Conservation (phyloP, 2,329 filamentous ascomycete genomes). For the Sphaerostilbella broomeana region DNA sequence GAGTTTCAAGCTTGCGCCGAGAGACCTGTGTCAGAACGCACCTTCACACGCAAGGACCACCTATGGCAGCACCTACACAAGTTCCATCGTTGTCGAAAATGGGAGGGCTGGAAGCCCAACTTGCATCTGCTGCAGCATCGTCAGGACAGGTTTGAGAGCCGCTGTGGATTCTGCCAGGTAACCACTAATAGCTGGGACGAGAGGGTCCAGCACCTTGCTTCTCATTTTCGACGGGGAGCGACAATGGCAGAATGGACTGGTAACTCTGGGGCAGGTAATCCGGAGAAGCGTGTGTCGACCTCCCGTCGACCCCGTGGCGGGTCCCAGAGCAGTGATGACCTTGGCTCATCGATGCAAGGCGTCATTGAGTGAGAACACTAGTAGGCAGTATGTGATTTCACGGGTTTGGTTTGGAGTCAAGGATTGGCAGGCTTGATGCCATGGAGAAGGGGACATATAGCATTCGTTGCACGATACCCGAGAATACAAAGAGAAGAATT, state of each 20-base stretch:
- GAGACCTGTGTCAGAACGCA: slow-evolving; percentile 35
- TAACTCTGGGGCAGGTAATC: too few relatives aligned
- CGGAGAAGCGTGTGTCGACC: neutral
- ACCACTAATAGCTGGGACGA: slow-evolving; percentile 31
- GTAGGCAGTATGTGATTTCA: too few relatives aligned
- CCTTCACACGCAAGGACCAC: slow-evolving; percentile 37
- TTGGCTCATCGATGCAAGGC: neutral
- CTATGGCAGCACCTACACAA: slow-evolving; percentile 37
- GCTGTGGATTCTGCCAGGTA: slow-evolving; percentile 35
- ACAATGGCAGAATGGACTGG: slow-evolving; percentile 40
- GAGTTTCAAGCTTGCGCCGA: slow-evolving; percentile 45
- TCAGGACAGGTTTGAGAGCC: slow-evolving; percentile 17
- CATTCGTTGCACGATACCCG: too few relatives aligned
- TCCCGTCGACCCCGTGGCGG: neutral
- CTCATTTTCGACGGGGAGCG: slow-evolving; percentile 36
- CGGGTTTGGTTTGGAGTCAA: too few relatives aligned
- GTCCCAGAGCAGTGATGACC: slow-evolving; percentile 5
- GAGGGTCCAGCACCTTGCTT: slow-evolving; percentile 33
- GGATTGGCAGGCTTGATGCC: too few relatives aligned
- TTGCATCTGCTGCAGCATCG: slow-evolving; percentile 27
- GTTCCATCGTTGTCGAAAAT: slow-evolving; percentile 39
- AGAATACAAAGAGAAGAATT: too few relatives aligned
- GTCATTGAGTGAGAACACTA: too few relatives aligned
- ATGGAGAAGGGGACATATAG: too few relatives aligned
- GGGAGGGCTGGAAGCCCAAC: slow-evolving; percentile 42